These are phyloP conservation scores for Picochlorum sp. DNA, from an alignment of 139 green algal species.

Conservation along the genomic window DNA sequence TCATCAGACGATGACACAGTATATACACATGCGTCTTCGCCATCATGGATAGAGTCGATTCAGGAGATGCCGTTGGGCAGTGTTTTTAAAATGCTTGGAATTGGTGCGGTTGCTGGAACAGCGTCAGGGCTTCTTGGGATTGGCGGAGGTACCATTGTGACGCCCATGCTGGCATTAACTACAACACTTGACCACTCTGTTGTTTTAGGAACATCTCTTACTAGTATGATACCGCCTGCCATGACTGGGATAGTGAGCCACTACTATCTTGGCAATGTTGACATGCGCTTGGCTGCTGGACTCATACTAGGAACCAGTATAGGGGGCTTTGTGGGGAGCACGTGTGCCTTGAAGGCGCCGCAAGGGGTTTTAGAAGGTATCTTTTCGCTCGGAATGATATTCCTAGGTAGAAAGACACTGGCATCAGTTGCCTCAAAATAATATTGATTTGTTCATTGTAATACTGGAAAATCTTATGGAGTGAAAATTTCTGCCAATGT, in stretches of 20 bases:
- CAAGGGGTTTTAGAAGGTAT: conserved; percentile 41
- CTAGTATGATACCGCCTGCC: conserved; percentile 53
- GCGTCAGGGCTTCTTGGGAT: conserved; percentile 63
- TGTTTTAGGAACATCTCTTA: conserved; percentile 53
- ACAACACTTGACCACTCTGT: conserved; percentile 17
- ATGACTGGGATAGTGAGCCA: conserved; percentile 47
- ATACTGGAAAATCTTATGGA: background rate
- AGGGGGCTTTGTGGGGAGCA: conserved; percentile 44
- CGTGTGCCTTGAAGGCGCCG: conserved; percentile 39
- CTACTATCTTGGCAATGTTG: conserved; percentile 59
- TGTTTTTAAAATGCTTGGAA: conserved; percentile 28
- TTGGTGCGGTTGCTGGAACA: conserved; percentile 48
- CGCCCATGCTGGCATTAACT: conserved; percentile 38
- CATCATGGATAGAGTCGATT: background rate
- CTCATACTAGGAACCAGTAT: conserved; percentile 46
- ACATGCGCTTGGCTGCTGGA: conserved; percentile 50
- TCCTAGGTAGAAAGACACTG: conserved; percentile 52
- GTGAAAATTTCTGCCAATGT: conserved; percentile 80
- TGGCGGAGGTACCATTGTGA: conserved; percentile 50
- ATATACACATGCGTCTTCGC: background rate
- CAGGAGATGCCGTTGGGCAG: conserved; percentile 1
- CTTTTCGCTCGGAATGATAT: conserved; percentile 57
- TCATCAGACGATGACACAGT: background rate
- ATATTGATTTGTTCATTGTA: no score
- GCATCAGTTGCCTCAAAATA: background rate